Base-by-base conservation (phyloP, 352 stramenopile species). In the Phytophthora ramorum region DNA sequence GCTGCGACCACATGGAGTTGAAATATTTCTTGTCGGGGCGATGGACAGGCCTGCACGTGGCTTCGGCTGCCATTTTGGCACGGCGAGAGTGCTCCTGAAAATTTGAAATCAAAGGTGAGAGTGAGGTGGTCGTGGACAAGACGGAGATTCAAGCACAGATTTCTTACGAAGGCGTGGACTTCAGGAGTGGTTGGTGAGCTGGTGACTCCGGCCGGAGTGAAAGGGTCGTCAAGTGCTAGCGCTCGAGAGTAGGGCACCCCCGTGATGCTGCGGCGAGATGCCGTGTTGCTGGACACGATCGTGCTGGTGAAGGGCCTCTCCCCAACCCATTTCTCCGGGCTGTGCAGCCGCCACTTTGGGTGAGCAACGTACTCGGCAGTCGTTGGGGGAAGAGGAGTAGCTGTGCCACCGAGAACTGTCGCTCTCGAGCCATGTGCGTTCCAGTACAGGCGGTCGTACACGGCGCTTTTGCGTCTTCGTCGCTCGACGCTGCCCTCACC, bases 331-430 rank as follows among this genome's bases (percentile, higher is more conserved):
- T 87, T 86, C 13, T 78, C 63, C 5, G 75, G 79, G 38, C 69
- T 75, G 41, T 81, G 81, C 2, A 68, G 60, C 10, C 83, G 78
- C 83, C 83, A 92, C 56, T 80, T 73, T 2, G 81, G 81, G 43
- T 75, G 73, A 46, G 78, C 75, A 16, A 88, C 76, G 61, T 86
- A 85, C 66, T 89, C 81, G 30, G 72, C 78, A 1, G 78, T 90
- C 19, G 64, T 80, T 22, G 66, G 75, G 2, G 73, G 65, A 12
- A 78, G 63, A 41, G 35, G 63, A 5, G 55, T 71, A 17, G 66
- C 63, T 53, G 59, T 70, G 2, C 52, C 55, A 24, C 58, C 60
- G 0, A 69, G 38, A 16, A 69, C 58, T 12, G 63, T 73, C 12
- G 56, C 49, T 58, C 51, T 58, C 2, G 49, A 71, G n/a, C 46